Evolutionary conservation across 768 basidiomycete species (phyloP), one percentile per base, ranked within the genome.

Genomic region (Kwoniella shandongensis): DNA sequence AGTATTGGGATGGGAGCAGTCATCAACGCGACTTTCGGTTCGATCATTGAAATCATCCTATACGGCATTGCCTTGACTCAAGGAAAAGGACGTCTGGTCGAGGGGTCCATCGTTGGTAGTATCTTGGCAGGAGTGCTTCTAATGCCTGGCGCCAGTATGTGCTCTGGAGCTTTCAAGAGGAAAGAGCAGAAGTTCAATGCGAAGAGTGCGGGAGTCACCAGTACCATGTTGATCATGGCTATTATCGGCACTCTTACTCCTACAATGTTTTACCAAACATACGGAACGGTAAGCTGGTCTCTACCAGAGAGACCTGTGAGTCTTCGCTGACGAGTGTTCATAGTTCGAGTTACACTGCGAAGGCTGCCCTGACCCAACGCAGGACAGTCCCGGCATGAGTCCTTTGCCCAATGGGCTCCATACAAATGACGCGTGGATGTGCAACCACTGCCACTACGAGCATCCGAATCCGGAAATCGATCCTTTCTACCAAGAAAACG

Each of bases 151-250:
- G 82, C 85, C 70, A 91, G 89, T 77, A 99, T 99, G 96, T 86
- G 87, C 68, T 88, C 88, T 35, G 89, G 88, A 7, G 96, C 96
- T 0, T 63, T 96, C 57, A 81, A 84, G 70, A 81, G 87, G 72
- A 99, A 99, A 79, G 96, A 99, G 77, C 91, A 93, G 74, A 89
- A 86, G 66, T 99, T 99, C 81, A 99, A 99, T 70, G 96, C 96
- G n/a, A 97, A 91, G 80, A 91, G 89, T 69, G 96, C 96, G 5
- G 90, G 96, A 35, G 96, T 99, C 15, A 99, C 96, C 0, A 96
- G 92, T 74, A 96, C 96, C 81, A 94, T 99, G 90, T 77, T 99
- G 75, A 98, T 99, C 78, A 98, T 98, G 94, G 96, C 96, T 12
- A 90, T 99, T 75, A 94, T 99, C 60, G 96, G 96, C 12, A 90